Conservation (phyloP, 768 basidiomycete genomes). For the Xerocomellus dryophilus region DNA sequence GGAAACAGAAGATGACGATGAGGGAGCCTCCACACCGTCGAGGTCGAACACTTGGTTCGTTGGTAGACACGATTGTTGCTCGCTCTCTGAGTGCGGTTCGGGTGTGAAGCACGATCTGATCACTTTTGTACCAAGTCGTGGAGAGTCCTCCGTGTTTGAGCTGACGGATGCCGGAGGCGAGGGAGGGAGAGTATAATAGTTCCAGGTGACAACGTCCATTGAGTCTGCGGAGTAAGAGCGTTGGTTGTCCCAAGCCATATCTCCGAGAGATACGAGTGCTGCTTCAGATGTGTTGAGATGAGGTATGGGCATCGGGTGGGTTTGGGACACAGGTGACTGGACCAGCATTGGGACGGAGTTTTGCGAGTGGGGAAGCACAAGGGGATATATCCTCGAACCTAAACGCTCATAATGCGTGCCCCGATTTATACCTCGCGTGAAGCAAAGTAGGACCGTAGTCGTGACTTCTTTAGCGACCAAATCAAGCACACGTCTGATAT, state of each 20-base stretch:
- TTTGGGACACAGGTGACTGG: constrained; percentile 19
- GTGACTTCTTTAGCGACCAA: constrained; percentile 31
- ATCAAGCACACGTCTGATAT: constrained; percentile 34
- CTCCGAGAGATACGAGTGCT: constrained; percentile 47
- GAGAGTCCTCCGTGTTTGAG: constrained; percentile 45
- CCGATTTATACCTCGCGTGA: constrained; percentile 34
- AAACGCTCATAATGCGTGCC: constrained; percentile 18
- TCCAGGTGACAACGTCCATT: constrained; percentile 43
- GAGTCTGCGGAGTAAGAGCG: constrained; percentile 34
- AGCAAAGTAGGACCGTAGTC: constrained; percentile 26
- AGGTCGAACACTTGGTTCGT: constrained; percentile 74
- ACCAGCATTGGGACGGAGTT: constrained; percentile 9
- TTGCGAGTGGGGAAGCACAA: constrained; percentile 10
- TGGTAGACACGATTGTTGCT: constrained; percentile 56
- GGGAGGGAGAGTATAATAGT: constrained; percentile 48
- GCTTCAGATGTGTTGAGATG: constrained; percentile 58
- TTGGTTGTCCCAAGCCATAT: constrained; percentile 49
- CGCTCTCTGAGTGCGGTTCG: constrained; percentile 41
- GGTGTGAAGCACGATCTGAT: constrained; percentile 53
- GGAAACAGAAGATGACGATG: constrained; percentile 35
- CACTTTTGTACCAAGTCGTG: constrained; percentile 41
- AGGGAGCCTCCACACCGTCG: constrained; percentile 29
- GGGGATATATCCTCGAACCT: constrained; percentile 21
- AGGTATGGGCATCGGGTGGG: constrained; percentile 47
- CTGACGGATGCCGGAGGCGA: constrained; percentile 48